Percentiles rank a stretch among this genome's conserved stretches.
Evolutionary conservation across 441 rosid species (phyloP).

Genomic region (Pelargonium australe): DNA sequence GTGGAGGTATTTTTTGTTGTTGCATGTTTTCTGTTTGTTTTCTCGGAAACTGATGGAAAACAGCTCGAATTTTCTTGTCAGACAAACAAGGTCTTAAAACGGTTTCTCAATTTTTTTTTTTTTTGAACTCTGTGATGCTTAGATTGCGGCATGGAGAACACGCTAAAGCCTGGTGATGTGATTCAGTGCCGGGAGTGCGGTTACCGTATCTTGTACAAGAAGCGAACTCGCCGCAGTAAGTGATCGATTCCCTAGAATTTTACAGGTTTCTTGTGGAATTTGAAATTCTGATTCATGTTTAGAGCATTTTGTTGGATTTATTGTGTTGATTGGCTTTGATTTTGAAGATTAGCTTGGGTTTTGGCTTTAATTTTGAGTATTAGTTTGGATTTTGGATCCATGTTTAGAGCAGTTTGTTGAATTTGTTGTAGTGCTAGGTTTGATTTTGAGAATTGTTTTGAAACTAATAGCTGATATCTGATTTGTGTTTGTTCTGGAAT

Average conservation of each 20-base stretch:
- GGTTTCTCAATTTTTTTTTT: too few species aligned
- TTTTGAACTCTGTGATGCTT: conserved; percentile 1
- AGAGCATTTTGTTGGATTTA: background rate
- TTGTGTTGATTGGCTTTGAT: background rate
- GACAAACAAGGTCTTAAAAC: background rate
- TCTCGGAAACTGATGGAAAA: background rate
- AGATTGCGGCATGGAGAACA: conserved; percentile 85
- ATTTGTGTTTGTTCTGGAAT: background rate
- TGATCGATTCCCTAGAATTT: background rate
- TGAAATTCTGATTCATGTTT: background rate
- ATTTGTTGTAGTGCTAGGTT: too few species aligned
- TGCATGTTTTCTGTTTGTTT: background rate
- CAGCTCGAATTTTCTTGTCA: background rate
- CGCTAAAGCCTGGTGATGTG: conserved; percentile 80
- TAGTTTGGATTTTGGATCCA: too few species aligned
- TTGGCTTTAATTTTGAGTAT: too few species aligned
- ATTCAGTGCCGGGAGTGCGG: conserved; percentile 95
- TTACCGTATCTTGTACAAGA: conserved; percentile 89
- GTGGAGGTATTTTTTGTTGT: conserved; percentile 43
- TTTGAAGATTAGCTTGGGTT: background rate
- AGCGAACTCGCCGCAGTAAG: conserved; percentile 82
- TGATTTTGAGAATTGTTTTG: too few species aligned
- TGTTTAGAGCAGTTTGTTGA: too few species aligned
- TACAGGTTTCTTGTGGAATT: background rate
- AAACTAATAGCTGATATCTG: background rate